A percentile compares a stretch with the other conserved stretches of the same genome.
These are phyloP conservation scores for Penicillium crystallinum DNA, from an alignment of 495 filamentous ascomycete species.

Conservation along the genomic window DNA sequence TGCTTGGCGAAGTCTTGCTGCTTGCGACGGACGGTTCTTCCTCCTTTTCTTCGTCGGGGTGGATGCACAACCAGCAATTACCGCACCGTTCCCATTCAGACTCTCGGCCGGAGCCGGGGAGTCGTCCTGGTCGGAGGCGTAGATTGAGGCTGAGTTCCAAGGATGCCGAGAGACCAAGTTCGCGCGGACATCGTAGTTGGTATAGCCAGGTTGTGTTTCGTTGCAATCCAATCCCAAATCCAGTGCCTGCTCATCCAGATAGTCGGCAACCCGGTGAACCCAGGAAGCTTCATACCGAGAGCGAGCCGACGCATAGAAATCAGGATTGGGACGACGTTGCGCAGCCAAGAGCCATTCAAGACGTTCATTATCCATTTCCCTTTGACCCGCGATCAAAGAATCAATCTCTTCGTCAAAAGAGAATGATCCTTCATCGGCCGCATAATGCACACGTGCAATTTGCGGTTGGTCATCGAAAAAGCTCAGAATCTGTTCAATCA, in stretches of 20 bases:
- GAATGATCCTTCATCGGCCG: background rate
- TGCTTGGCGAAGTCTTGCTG: background rate
- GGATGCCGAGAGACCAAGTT: background rate
- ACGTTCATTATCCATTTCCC: background rate
- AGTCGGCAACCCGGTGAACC: background rate
- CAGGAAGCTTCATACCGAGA: background rate
- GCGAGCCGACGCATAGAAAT: background rate
- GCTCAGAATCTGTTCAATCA: background rate
- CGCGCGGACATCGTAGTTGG: background rate
- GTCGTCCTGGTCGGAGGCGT: background rate
- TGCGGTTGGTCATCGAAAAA: background rate
- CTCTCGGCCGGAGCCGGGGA: background rate
- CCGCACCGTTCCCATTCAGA: background rate
- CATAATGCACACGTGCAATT: background rate
- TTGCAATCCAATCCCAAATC: background rate
- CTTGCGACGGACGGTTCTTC: background rate
- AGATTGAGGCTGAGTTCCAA: background rate
- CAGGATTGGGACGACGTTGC: background rate
- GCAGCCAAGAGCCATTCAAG: background rate
- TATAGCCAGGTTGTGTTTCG: too few relatives aligned
- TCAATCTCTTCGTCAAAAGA: background rate
- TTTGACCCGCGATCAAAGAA: background rate
- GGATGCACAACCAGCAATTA: background rate
- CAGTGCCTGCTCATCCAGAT: background rate
- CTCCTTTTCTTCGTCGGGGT: background rate